Evolutionary conservation across 1,139 yeast species (phyloP), one percentile per base, ranked within the genome.

Genomic region (Lodderomyces jiufengensis): DNA sequence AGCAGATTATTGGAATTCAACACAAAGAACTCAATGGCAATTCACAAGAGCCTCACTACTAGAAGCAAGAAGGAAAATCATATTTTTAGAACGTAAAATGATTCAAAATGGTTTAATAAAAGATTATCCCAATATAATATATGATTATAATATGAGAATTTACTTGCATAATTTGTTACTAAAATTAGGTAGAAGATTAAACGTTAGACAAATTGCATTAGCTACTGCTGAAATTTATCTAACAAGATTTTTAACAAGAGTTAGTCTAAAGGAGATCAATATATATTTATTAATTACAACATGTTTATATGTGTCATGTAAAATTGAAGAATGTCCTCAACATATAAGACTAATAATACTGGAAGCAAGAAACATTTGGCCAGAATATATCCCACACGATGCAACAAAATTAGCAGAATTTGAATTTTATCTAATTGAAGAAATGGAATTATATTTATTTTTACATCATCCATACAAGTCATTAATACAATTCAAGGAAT

Each of bases 291-390:
- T 90, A 44, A 82, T 87, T 6, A 80, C 97, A 0, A 81, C 97
- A 0, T 82, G 95, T 49, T 70, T 90, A 4, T 92, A 92, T 52
- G 74, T 92, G 32, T 92, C 97, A 0, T 84, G 96, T 62, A 92
- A 92, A 54, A 84, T 88, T 25, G 97, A 92, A 56, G 98, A 92
- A 56, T 83, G 88, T 49, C 97, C 98, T 1, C 95, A 85, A 54
- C 97, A 92, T 54, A 88, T 92, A 8, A 66, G 97, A 39, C 76
- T 90, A 1, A 73, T 92, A 10, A 76, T 86, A 15, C 72, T 80
- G 21, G 97, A 92, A 53, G 95, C 97, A 2, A 66, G 96, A 34
- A 83, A 83, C 31, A 61, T 87, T 33, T 92, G 98, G 97, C 97
- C 97, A 0, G 97, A 90, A 51, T 87, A 80, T 52, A 82, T 92